Evolutionary conservation across 73 alveolate species (phyloP).

Genomic region (Paramecium sexaurelia): DNA sequence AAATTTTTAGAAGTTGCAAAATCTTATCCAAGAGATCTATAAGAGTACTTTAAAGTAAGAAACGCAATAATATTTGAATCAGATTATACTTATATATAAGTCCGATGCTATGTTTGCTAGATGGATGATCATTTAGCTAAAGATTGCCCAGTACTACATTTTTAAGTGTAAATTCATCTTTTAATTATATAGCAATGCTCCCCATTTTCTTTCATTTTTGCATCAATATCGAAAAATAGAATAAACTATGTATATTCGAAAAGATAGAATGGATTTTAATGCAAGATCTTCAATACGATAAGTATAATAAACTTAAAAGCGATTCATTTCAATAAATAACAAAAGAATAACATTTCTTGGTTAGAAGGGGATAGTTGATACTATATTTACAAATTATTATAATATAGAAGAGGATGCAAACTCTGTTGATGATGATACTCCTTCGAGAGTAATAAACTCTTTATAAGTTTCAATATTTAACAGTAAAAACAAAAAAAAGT

Average conservation of each 20-base stretch:
- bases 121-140: constrained; percentile 44
- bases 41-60: not conserved
- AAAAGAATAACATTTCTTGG: not conserved
- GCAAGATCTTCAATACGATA: not conserved
- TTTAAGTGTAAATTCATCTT: constrained; percentile 18
- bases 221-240: not conserved
- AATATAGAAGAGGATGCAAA: not conserved
- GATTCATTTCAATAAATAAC: not conserved
- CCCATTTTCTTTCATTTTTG: constrained; percentile 22
- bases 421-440: not conserved
- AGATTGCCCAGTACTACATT: constrained; percentile 32
- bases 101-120: constrained; percentile 22
- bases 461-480: not conserved
- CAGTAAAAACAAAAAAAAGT: not conserved
- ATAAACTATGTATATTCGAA: not conserved
- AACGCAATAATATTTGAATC: not conserved
- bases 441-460: not conserved
- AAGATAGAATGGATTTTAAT: constrained; percentile 14
- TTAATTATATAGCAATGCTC: not conserved
- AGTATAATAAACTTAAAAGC: not conserved
- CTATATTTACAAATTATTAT: not conserved
- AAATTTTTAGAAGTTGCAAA: not conserved
- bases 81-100: not conserved
- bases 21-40: not conserved
- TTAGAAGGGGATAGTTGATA: not conserved